Evolutionary conservation across 225 moss, liverwort and hornwort species (phyloP).

Genomic region (Thuidium tamariscinum): DNA sequence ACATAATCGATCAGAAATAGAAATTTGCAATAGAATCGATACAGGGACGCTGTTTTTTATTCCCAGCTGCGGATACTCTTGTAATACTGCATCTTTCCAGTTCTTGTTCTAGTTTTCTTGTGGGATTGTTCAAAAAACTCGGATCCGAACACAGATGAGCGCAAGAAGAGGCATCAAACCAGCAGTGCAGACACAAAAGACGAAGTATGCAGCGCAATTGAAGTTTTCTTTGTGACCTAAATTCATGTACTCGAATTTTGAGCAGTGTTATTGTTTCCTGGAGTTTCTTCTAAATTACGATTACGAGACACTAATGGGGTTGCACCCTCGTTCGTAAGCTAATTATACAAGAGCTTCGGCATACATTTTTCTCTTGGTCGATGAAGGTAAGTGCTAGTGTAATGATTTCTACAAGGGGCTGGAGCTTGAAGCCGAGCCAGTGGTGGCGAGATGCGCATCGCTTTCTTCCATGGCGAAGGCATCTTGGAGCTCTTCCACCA

Average conservation of each 20-base stretch:
- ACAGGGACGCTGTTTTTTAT: not conserved
- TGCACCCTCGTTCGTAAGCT: not conserved
- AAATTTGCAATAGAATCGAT: not conserved
- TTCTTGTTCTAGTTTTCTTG: not conserved
- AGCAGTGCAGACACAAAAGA: not conserved
- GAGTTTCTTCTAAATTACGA: not conserved
- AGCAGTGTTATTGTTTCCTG: not conserved
- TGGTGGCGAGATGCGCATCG: not conserved
- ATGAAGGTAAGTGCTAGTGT: not conserved
- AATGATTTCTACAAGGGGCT: not conserved
- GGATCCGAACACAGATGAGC: not conserved
- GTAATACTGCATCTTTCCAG: not conserved
- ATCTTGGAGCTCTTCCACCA: slow-evolving; percentile 20
- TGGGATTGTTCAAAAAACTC: not conserved
- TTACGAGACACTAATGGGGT: not conserved
- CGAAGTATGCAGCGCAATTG: not conserved
- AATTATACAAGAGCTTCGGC: not conserved
- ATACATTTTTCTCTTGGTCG: not conserved
- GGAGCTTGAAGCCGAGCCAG: not conserved
- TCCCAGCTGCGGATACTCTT: too few relatives aligned
- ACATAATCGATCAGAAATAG: not conserved
- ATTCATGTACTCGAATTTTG: not conserved
- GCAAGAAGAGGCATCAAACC: not conserved
- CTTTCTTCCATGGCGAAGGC: slow-evolving; percentile 13
- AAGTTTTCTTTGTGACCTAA: not conserved